Evolutionary conservation across 192 early-diverging fungal species (phyloP), one percentile per base, ranked within the genome.

Genomic region (Radiomyces spectabilis): DNA sequence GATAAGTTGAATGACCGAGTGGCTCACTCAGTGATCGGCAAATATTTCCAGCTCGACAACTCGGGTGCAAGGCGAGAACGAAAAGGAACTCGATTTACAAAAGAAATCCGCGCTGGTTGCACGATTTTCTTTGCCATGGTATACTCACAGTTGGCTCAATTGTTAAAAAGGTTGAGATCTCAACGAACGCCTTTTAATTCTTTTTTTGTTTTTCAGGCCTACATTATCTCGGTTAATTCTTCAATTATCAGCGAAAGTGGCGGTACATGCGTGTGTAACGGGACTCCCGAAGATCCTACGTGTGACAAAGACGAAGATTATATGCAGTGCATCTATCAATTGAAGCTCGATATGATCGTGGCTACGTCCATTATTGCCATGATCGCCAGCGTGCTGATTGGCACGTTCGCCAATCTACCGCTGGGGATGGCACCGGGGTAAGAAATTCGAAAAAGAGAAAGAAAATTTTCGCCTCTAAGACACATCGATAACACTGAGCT

Each of bases 341-440:
- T 87, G 13, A 76, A 78, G 65, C 65, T 85, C 52, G 82, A 87
- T 55, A 40, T 91, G 34, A 85, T 91, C 55, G 84, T 83, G 6
- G 86, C 82, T 18, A 88, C 86, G 0, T 73, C 82, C 25, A 79
- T 81, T 41, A 76, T 82, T 48, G 69, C 85, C 10, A 73, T 74
- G 58, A 73, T 89, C 46, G 73, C 86, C 0, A 77, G 74, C 25
- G 56, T 81, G 6, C 65, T 82, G n/a, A 85, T 86, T 72, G 82
- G 84, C 29, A 25, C 73, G 6, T 66, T 85, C 18, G 82, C 89
- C 1, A 89, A 91, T 59, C 68, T 88, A 56, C 89, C 89, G 2
- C 63, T 91, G 52, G 85, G 84, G 8, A 68, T 91, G 66, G 89
- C 89, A 3, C 89, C 89, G 18, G 87, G 87, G 56, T 75, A 66